Evolutionary conservation across 2,329 filamentous ascomycete genomes (phyloP), one percentile per base, ranked within the genome.

Genomic region (Penicillium sp.): DNA sequence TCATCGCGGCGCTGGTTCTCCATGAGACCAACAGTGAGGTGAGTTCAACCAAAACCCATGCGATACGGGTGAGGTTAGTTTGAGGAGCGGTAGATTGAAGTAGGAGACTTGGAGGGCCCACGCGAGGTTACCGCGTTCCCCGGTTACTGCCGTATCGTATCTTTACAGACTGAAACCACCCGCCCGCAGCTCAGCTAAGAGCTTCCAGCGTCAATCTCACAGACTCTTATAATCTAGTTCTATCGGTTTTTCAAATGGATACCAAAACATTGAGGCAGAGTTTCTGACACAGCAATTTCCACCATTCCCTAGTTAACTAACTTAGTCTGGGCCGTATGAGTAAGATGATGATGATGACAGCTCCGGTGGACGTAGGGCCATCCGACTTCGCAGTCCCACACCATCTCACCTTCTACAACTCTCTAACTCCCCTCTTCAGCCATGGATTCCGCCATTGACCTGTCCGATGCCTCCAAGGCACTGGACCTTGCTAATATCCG

Each of bases 381-480:
- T 27, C 49, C 53, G 49, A 57, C 49, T 49, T 57, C 49, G 48
- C 55, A 42, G 37, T 40, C 37, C 52, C 51, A 33, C 18, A 29
- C 35, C 40, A 41, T 46, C 37, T 39, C 41, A 30, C 42, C 44
- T 30, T 55, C 50, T 49, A 14, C 52, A 46, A 53, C 46, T 55
- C 50, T 49, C n/a, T 51, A 46, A 53, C 46, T 27, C 48, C 52
- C 39, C 43, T 47, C 19, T 30, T 22, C 11, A 41, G 45, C 56
- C 46, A 99, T 99, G 93, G 93, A 99, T 69, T 80, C 88, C 14
- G 83, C 89, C 40, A 89, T 97, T 64, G 90, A 96, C 69, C 82
- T 95, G 53, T 88, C 84, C 33, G 88, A 97, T 72, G 82, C 85
- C 65, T 82, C 83, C 59, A 88, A 89, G 75, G 91, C 92, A 13